Evolutionary conservation across 2,329 filamentous ascomycete species (phyloP), one percentile per base, ranked within the genome.

Genomic region (Zelopaecilomyces penicillatus): DNA sequence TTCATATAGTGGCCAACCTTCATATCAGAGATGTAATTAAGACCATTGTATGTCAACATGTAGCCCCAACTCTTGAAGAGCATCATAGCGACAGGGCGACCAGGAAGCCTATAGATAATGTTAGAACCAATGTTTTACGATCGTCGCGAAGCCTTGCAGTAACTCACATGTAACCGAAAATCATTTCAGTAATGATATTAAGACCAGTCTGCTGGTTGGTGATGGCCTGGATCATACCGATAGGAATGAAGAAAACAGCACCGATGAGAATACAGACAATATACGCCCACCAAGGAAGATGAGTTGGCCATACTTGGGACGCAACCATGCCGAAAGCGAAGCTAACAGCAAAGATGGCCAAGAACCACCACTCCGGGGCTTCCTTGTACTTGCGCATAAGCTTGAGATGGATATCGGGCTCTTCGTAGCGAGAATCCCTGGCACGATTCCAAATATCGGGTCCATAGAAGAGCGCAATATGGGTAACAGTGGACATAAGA

Each of bases 291-390:
- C 65, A 71, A 2, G 69, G 60, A 19, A 73, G 56, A 44, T 70
- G 64, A 1, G 70, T 71, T 5, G 53, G 44, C 58, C 62, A 66
- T 27, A 56, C 57, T 41, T 63, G 60, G 26, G 54, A 55, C 1
- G 61, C 61, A 30, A 65, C 56, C 58, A 67, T 65, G n/a, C 62
- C 61, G 5, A 80, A 65, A 3, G 58, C 73, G n/a, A 78, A 62
- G 61, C 76, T 75, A 42, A 68, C 26, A 4, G 67, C 47, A 26
- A 73, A 68, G n/a, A 75, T 61, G 5, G 49, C 50, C 0, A 57
- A 52, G 49, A 78, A 82, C 77, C 77, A 82, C 74, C 73, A 80
- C 33, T 71, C 58, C 0, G 78, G 78, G 0, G 70, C 73, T 32
- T 74, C 64, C 47, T 68, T 68, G 56, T 79, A 82, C 45, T 70